Evolutionary conservation across 768 basidiomycete species (phyloP), one percentile per base, ranked within the genome.

Genomic region (Royoungia palumana): DNA sequence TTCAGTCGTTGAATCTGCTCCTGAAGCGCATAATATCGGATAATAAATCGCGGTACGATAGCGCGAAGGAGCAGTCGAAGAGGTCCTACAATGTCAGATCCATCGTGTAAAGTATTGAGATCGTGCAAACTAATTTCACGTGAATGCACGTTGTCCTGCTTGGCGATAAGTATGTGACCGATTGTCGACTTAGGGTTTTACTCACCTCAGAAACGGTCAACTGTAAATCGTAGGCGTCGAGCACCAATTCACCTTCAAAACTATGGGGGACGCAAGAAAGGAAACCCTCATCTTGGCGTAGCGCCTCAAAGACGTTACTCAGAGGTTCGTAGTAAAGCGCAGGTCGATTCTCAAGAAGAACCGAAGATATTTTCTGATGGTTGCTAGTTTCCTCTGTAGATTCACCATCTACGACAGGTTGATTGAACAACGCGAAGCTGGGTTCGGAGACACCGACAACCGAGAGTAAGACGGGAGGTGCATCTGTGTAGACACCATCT

Each of bases 281-380:
- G 46, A 70, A 62, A 22, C 42, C 61, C 41, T 79, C 75, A 47
- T 89, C 85, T 58, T 78, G 75, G 25, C 86, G 83, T 36, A 91
- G 68, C 47, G 83, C 84, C 47, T 83, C 83, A 58, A 90, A 89
- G 17, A 89, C 78, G 48, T 68, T 73, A 36, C 76, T 78, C 39
- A 91, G 61, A 24, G 87, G 82, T 62, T 89, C 87, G 57, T 89
- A 90, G 64, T 87, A 91, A 7, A 90, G 71, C 5, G 81, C 85
- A 3, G 87, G 87, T 16, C 70, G 75, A 49, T 80, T 71, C 39
- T 80, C 76, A 49, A 91, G 73, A 41, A 90, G 68, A 6, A 87
- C 61, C n/a, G 67, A 61, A 27, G 52, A 67, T 36, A 25, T 38
- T 53, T 41, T 58, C 35, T 62, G 60, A 35, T 50, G 34, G 41